Conservation (phyloP, 306 rosid genomes). For the Rosa rugosa region DNA sequence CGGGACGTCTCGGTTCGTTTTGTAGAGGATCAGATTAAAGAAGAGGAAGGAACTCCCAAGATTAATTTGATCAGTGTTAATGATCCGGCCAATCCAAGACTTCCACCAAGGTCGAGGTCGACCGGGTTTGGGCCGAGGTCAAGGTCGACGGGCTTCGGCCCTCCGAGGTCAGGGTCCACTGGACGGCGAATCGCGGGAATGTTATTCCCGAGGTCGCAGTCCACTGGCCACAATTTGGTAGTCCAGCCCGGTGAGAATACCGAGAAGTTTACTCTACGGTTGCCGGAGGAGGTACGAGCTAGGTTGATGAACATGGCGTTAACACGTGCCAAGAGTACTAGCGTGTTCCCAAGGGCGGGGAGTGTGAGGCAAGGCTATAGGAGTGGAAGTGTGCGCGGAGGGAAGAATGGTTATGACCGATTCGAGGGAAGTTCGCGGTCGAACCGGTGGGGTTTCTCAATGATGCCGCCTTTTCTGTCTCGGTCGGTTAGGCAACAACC, state of each 20-base stretch:
- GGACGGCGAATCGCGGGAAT: neutral
- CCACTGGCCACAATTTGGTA: slow-evolving; percentile 41
- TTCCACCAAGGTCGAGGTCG: slow-evolving; percentile 39
- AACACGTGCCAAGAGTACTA: slow-evolving; percentile 39
- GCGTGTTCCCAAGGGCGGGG: slow-evolving; percentile 47
- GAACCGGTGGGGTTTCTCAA: slow-evolving; percentile 39
- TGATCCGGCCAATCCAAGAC: slow-evolving; percentile 21
- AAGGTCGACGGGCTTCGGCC: slow-evolving; percentile 38
- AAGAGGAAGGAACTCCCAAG: slow-evolving; percentile 24
- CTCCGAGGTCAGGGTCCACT: slow-evolving; percentile 6
- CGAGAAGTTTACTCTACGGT: slow-evolving; percentile 67
- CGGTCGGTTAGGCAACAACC: slow-evolving; percentile 30
- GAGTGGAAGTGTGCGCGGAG: slow-evolving; percentile 43
- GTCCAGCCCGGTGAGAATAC: slow-evolving; percentile 41
- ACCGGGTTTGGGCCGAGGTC: slow-evolving; percentile 42
- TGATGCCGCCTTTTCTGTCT: slow-evolving; percentile 36
- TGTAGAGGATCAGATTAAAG: neutral
- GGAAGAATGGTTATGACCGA: slow-evolving; percentile 19
- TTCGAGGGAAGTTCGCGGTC: slow-evolving; percentile 19
- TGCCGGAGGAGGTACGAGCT: slow-evolving; percentile 69
- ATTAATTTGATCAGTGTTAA: slow-evolving; percentile 5
- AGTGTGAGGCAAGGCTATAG: slow-evolving; percentile 59
- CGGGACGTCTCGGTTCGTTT: slow-evolving; percentile 24
- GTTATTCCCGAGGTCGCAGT: slow-evolving; percentile 22
- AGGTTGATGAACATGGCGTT: slow-evolving; percentile 51